A percentile compares a stretch with the other conserved stretches of the same genome.
phyloP scores from a whole-genome alignment of 257 asterid species.

The Prunella vulgaris region DNA sequence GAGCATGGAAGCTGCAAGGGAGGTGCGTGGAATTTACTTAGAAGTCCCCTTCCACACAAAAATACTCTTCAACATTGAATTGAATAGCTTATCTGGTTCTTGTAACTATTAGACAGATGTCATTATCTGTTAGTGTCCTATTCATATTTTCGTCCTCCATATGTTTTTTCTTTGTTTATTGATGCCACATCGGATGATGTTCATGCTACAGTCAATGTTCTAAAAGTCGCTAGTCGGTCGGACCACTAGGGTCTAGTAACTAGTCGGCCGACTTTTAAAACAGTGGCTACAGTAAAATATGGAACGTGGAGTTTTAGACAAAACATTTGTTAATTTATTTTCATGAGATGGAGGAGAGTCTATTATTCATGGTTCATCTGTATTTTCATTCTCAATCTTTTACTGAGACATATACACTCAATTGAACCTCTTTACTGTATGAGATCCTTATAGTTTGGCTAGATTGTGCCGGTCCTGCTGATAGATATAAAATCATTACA shows the following conservation, averaged over 20 bases:
- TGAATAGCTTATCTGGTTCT: neutral
- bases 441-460: neutral
- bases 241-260: too few species aligned
- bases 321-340: neutral
- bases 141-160: neutral
- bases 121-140: neutral
- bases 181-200: too few species aligned
- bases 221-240: too few species aligned
- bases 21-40: conserved; percentile 47
- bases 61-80: conserved; percentile 4
- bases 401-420: neutral
- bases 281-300: neutral
- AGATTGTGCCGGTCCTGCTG: neutral
- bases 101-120: neutral
- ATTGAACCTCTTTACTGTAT: neutral
- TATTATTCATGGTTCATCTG: too few species aligned
- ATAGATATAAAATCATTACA: neutral
- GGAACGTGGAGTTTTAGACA: neutral
- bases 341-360: neutral
- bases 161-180: neutral
- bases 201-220: neutral
- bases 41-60: neutral
- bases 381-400: neutral
- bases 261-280: too few species aligned
- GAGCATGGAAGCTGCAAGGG: conserved; percentile 99